A percentile compares a stretch with the other conserved stretches of the same genome.
These are phyloP conservation scores for Rhizophora mangle DNA, from an alignment of 345 rosid genomes.

Conservation along the genomic window DNA sequence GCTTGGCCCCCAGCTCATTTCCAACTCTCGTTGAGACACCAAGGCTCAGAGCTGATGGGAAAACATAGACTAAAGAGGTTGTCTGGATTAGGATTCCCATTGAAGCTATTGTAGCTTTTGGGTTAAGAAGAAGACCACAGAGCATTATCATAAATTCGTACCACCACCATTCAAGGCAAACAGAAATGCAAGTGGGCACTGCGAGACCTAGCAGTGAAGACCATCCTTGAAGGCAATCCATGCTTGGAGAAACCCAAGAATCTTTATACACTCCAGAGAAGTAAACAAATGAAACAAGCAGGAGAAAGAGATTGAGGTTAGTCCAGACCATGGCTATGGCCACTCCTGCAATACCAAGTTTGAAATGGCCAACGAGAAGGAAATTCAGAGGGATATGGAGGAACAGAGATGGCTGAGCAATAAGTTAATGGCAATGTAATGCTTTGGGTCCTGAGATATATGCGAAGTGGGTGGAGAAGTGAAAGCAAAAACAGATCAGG, in stretches of 20 bases:
- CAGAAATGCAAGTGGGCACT: slow-evolving; percentile 83
- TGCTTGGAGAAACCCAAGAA: slow-evolving; percentile 80
- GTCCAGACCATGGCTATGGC: slow-evolving; percentile 90
- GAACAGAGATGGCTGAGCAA: slow-evolving; percentile 83
- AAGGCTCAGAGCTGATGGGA: slow-evolving; percentile 83
- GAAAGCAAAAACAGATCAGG: slow-evolving; percentile 96
- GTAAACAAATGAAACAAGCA: slow-evolving; percentile 62
- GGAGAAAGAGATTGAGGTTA: slow-evolving; percentile 68
- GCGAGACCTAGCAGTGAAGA: slow-evolving; percentile 76
- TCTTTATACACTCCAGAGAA: slow-evolving; percentile 67
- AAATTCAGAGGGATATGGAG: slow-evolving; percentile 83
- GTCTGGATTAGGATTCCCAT: slow-evolving; percentile 97
- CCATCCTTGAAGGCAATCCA: slow-evolving; percentile 81
- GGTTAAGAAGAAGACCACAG: slow-evolving; percentile 76
- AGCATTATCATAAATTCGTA: slow-evolving; percentile 92
- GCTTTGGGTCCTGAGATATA: slow-evolving; percentile 81
- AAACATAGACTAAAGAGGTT: slow-evolving; percentile 80
- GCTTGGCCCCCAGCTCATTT: slow-evolving; percentile 89
- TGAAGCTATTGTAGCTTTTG: slow-evolving; percentile 89
- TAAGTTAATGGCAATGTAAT: slow-evolving; percentile 83
- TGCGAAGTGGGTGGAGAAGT: slow-evolving; percentile 83
- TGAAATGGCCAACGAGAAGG: slow-evolving; percentile 67
- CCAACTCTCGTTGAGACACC: slow-evolving; percentile 93
- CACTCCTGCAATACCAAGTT: slow-evolving; percentile 83
- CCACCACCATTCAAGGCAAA: slow-evolving; percentile 99